Evolutionary conservation across 2,329 filamentous ascomycete genomes (phyloP).

Genomic region (Aspergillus uvarum): DNA sequence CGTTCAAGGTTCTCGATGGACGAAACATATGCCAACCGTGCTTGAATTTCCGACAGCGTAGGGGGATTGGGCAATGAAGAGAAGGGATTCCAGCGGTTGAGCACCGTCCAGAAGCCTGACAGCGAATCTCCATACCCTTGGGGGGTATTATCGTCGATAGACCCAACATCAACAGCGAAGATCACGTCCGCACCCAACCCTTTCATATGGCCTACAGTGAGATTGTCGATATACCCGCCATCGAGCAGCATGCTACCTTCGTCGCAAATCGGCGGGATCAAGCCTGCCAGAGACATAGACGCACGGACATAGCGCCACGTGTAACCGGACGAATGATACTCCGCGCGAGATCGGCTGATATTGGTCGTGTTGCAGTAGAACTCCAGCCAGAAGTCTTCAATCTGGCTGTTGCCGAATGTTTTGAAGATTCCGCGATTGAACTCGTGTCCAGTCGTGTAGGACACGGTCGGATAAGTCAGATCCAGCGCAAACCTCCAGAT

Average conservation of each 20-base stretch:
- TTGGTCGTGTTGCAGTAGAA: slow-evolving; percentile 99
- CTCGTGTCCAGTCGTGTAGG: slow-evolving; percentile 96
- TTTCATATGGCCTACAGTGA: slow-evolving; percentile 97
- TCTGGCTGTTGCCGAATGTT: slow-evolving; percentile 92
- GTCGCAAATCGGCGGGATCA: slow-evolving; percentile 91
- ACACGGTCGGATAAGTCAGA: slow-evolving; percentile 91
- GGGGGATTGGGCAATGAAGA: slow-evolving; percentile 86
- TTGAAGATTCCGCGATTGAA: slow-evolving; percentile 99
- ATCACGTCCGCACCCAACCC: slow-evolving; percentile 88
- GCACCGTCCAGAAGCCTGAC: slow-evolving; percentile 89
- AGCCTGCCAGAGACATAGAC: slow-evolving; percentile 91
- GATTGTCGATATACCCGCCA: slow-evolving; percentile 94
- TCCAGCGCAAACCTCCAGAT: slow-evolving; percentile 98
- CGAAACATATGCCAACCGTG: slow-evolving; percentile 87
- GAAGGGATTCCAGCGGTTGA: slow-evolving; percentile 97
- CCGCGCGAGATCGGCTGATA: slow-evolving; percentile 87
- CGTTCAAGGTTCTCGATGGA: slow-evolving; percentile 92
- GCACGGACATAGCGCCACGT: slow-evolving; percentile 96
- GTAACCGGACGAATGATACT: slow-evolving; percentile 94
- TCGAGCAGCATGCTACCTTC: slow-evolving; percentile 96
- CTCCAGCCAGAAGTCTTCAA: slow-evolving; percentile 98
- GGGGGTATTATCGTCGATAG: slow-evolving; percentile 85
- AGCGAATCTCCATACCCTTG: slow-evolving; percentile 92
- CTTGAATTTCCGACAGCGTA: slow-evolving; percentile 93
- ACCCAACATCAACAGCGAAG: slow-evolving; percentile 92